These are phyloP conservation scores for Kluyveromyces aestuarii DNA, from an alignment of 805 yeast genomes.

Conservation along the genomic window DNA sequence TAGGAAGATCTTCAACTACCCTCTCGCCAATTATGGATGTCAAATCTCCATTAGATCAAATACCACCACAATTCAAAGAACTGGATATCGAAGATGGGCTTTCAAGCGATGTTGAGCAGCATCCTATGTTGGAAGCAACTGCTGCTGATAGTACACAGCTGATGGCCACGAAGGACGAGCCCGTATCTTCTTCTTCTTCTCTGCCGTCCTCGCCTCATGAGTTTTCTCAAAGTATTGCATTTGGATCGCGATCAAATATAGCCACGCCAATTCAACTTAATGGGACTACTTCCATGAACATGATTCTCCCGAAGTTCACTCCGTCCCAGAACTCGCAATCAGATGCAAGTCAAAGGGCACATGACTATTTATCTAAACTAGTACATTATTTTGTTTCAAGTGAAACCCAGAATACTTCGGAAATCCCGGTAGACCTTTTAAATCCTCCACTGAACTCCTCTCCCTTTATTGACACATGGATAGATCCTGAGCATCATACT, in stretches of 20 bases:
- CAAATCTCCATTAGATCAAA: conserved; percentile 6
- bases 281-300: conserved; percentile 27
- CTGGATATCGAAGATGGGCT: conserved; percentile 29
- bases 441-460: conserved; percentile 26
- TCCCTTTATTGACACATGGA: conserved; percentile 52
- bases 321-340: conserved; percentile 18
- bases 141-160: not conserved
- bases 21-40: conserved; percentile 6
- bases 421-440: conserved; percentile 21
- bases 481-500: conserved; percentile 92
- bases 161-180: conserved; percentile 2
- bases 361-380: conserved; percentile 22
- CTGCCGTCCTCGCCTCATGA: conserved; percentile 28
- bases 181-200: conserved; percentile 23
- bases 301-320: conserved; percentile 24
- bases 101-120: conserved; percentile 30
- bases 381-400: conserved; percentile 28
- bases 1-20: conserved; percentile 5
- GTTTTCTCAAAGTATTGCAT: conserved; percentile 22
- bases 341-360: conserved; percentile 26
- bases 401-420: conserved; percentile 19
- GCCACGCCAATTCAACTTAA: conserved; percentile 6
- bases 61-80: conserved; percentile 21
- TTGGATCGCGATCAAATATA: conserved; percentile 20
- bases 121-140: not conserved